phyloP scores from a whole-genome alignment of 2,329 filamentous ascomycete genomes.

The Fusarium anthophilum region DNA sequence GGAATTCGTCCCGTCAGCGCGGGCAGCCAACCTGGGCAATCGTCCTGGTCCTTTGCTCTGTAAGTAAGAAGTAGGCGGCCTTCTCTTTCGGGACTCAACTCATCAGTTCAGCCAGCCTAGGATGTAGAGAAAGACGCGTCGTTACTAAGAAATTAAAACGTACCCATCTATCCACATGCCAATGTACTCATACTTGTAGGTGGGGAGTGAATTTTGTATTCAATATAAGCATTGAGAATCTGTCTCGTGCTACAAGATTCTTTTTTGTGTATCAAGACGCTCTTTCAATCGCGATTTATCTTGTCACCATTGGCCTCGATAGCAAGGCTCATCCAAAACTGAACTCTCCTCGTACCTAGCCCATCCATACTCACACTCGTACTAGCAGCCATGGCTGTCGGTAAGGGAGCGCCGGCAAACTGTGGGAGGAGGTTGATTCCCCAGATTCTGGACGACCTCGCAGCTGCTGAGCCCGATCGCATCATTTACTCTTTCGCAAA shows the following conservation, averaged over 20 bases:
- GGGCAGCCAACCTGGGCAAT: not conserved
- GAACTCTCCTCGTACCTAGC: too few relatives aligned
- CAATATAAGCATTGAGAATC: not conserved
- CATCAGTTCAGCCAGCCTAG: not conserved
- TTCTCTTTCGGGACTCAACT: not conserved
- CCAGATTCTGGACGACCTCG: not conserved
- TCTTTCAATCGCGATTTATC: not conserved
- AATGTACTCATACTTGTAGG: not conserved
- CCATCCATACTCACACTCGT: not conserved
- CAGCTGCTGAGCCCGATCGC: constrained; percentile 29
- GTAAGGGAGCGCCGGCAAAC: not conserved
- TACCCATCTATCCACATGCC: too few relatives aligned
- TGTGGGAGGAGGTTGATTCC: not conserved
- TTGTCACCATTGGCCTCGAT: not conserved
- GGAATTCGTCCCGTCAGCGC: not conserved
- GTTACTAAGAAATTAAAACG: not conserved
- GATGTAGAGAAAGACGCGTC: not conserved
- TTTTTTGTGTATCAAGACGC: not conserved
- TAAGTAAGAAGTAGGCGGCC: not conserved
- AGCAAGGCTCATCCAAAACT: not conserved
- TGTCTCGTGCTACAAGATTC: not conserved
- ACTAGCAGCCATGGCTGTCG: not conserved
- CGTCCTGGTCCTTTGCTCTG: not conserved
- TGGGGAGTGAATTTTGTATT: not conserved
- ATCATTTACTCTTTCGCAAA: constrained; percentile 40